A percentile compares a stretch with the other conserved stretches of the same genome.
phyloP scores from a whole-genome alignment of 1,139 yeast species.

The Hanseniaspora uvarum region DNA sequence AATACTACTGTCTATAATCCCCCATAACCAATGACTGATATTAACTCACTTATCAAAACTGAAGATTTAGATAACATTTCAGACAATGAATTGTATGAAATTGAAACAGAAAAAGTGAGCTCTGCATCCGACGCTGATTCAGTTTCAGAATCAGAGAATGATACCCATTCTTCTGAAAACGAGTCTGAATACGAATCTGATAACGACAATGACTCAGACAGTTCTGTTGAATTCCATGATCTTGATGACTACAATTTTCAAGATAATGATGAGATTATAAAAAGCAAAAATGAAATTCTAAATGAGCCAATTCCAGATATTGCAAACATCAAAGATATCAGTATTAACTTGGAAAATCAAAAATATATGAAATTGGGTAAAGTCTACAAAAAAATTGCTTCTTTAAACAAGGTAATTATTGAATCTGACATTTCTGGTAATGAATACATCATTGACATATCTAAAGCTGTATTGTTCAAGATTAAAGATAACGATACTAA shows the following conservation, averaged over 20 bases:
- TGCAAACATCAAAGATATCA: constrained; percentile 50
- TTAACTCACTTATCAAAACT: not conserved
- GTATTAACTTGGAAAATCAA: constrained; percentile 48
- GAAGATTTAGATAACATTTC: constrained; percentile 14
- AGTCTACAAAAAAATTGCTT: constrained; percentile 40
- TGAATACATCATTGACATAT: constrained; percentile 47
- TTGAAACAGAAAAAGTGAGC: constrained; percentile 18
- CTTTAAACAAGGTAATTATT: constrained; percentile 47
- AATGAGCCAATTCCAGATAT: constrained; percentile 61
- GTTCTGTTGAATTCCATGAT: constrained; percentile 26
- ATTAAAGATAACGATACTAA: constrained; percentile 24
- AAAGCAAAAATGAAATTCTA: constrained; percentile 62
- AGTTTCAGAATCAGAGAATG: not conserved
- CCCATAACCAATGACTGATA: not conserved
- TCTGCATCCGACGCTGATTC: not conserved
- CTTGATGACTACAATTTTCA: constrained; percentile 26
- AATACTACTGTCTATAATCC: no score
- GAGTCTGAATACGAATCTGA: constrained; percentile 22
- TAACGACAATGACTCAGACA: constrained; percentile 24
- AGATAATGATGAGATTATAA: constrained; percentile 49
- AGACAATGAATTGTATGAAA: constrained; percentile 4
- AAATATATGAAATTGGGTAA: constrained; percentile 15
- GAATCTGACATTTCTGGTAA: constrained; percentile 77
- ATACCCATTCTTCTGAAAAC: constrained; percentile 16
- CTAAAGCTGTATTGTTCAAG: constrained; percentile 8